Percentiles rank a stretch among this genome's conserved stretches.
phyloP scores from a whole-genome alignment of 1,139 yeast species.

The Chernovozyma sophiae-reginae region DNA sequence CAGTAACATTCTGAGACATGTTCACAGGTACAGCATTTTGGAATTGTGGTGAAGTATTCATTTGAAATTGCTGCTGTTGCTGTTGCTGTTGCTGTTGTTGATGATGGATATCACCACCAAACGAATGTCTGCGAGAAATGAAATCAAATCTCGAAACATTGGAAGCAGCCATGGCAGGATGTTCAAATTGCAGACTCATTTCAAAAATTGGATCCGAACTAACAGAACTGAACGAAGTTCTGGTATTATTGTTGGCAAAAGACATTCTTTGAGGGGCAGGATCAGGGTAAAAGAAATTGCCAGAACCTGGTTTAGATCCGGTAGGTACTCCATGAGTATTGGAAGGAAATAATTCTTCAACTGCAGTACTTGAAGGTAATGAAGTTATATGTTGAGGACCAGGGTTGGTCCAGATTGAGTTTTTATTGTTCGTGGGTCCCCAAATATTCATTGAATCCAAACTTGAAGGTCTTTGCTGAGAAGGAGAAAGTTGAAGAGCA shows the following conservation, averaged over 20 bases:
- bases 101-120: conserved; percentile 17
- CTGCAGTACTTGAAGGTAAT: neutral
- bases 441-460: conserved; percentile 11
- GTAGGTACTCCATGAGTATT: neutral
- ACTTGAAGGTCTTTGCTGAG: conserved; percentile 8
- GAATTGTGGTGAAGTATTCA: conserved; percentile 1
- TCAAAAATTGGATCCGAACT: conserved; percentile 7
- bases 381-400: conserved; percentile 1
- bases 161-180: neutral
- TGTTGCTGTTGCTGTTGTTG: conserved; percentile 3
- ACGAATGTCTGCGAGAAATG: conserved; percentile 24
- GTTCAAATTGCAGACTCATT: conserved; percentile 3
- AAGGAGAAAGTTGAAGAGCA: conserved; percentile 2
- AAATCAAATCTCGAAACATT: conserved; percentile 7
- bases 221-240: conserved; percentile 2
- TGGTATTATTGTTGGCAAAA: neutral
- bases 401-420: conserved; percentile 6
- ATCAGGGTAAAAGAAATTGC: neutral
- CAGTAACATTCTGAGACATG: neutral
- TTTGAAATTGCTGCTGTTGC: conserved; percentile 3
- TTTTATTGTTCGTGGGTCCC: conserved; percentile 8
- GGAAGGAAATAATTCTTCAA: neutral
- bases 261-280: neutral
- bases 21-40: neutral
- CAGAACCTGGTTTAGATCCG: neutral